Conservation (phyloP, 306 rosid genomes). For the Clitoria ternatea region DNA sequence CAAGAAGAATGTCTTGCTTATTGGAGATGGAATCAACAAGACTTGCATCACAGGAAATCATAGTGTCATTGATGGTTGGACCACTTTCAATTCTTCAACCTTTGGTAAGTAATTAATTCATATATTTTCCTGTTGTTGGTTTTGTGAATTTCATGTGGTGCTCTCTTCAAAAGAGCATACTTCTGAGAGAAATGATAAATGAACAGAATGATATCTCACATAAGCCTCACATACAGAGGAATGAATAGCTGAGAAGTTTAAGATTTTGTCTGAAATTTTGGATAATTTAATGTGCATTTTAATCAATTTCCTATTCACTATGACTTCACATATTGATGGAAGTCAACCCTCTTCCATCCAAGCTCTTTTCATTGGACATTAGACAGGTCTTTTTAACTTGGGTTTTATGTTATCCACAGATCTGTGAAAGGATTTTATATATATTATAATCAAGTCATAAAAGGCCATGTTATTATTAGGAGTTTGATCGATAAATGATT, state of each 20-base stretch:
- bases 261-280: too few species aligned
- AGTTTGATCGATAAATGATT: neutral
- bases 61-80: slow-evolving; percentile 62
- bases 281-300: neutral
- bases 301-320: neutral
- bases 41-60: slow-evolving; percentile 73
- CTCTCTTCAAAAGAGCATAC: neutral
- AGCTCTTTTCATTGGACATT: neutral
- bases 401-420: too few species aligned
- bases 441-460: neutral
- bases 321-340: neutral
- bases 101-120: slow-evolving; percentile 63
- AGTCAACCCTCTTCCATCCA: neutral
- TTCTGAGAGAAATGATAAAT: neutral
- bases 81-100: slow-evolving; percentile 71
- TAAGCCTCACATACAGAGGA: neutral
- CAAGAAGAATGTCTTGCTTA: slow-evolving; percentile 55
- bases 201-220: neutral
- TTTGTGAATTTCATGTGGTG: neutral
- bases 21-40: slow-evolving; percentile 77
- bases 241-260: neutral
- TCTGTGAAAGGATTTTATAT: neutral
- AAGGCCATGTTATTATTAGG: neutral
- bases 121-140: neutral
- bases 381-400: neutral